Conservation (phyloP, 2,329 filamentous ascomycete genomes). For the Volutella citrinella region DNA sequence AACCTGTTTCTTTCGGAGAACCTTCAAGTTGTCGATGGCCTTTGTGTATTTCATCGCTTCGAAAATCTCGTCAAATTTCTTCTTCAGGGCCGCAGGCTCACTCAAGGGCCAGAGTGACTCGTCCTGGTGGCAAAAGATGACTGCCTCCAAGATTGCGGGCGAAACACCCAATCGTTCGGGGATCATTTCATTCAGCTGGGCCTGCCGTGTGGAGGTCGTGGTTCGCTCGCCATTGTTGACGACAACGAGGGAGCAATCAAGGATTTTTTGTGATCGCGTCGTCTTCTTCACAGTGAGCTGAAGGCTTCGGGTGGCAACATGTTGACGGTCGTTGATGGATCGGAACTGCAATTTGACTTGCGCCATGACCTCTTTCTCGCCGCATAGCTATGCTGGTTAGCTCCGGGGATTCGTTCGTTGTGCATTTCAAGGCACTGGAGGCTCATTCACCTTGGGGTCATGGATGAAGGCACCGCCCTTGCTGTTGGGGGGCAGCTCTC, state of each 20-base stretch:
- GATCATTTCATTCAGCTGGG: constrained; percentile 79
- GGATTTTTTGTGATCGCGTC: constrained; percentile 71
- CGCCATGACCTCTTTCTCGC: constrained; percentile 84
- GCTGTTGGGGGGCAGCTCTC: constrained; percentile 88
- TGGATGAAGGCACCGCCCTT: constrained; percentile 92
- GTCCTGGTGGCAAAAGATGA: constrained; percentile 99
- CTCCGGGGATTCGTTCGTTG: too few species aligned
- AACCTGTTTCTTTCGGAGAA: constrained; percentile 77
- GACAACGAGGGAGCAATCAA: constrained; percentile 77
- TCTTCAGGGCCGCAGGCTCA: constrained; percentile 80
- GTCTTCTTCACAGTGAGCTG: constrained; percentile 86
- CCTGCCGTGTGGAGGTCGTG: constrained; percentile 74
- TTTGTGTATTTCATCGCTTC: constrained; percentile 97
- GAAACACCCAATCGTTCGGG: constrained; percentile 87
- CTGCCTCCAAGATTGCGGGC: constrained; percentile 82
- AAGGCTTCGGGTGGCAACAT: constrained; percentile 80
- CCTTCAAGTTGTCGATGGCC: constrained; percentile 91
- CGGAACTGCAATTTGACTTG: constrained; percentile 89
- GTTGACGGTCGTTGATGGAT: constrained; percentile 71
- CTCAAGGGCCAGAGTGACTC: constrained; percentile 97
- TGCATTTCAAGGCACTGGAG: too few species aligned
- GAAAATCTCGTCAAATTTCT: constrained; percentile 96
- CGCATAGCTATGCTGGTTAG: constrained; percentile 66
- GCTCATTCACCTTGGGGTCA: constrained; percentile 83
- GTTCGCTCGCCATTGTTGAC: constrained; percentile 76